Conservation (phyloP, 306 rosid species). For the Fagus crenata region DNA sequence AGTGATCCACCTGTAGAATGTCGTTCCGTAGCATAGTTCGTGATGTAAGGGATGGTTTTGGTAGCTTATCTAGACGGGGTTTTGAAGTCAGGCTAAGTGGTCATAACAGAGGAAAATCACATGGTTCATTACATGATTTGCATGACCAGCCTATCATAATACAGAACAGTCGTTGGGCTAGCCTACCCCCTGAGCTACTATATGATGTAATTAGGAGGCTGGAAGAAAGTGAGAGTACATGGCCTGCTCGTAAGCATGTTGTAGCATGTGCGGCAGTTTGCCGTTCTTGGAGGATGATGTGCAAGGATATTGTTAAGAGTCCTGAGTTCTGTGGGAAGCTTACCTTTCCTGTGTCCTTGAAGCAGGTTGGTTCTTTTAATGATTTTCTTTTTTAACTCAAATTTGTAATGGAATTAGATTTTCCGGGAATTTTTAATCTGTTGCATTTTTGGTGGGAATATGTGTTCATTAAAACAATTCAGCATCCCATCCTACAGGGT, state of each 20-base stretch:
- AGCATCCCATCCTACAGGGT: not conserved
- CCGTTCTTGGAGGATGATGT: constrained; percentile 86
- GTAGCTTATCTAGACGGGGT: constrained; percentile 82
- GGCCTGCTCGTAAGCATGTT: constrained; percentile 83
- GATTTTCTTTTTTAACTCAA: not conserved
- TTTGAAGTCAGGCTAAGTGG: constrained; percentile 71
- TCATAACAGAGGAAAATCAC: constrained; percentile 75
- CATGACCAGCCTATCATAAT: constrained; percentile 61
- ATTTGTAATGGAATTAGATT: not conserved
- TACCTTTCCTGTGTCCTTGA: constrained; percentile 81
- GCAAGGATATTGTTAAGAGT: constrained; percentile 75
- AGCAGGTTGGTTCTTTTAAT: constrained; percentile 53
- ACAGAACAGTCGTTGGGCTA: constrained; percentile 84
- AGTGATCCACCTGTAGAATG: constrained; percentile 46
- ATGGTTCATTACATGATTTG: constrained; percentile 71
- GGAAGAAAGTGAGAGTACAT: constrained; percentile 78
- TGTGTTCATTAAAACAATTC: constrained; percentile 1
- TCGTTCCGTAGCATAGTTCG: constrained; percentile 93
- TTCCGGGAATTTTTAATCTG: not conserved
- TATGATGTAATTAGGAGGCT: constrained; percentile 74
- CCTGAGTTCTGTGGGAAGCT: constrained; percentile 83
- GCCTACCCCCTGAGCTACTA: constrained; percentile 74
- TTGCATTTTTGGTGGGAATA: constrained; percentile 16
- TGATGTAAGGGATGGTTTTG: constrained; percentile 82
- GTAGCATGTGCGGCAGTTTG: constrained; percentile 89